These are phyloP conservation scores for Salvia rosmarinus DNA, from an alignment of 257 asterid species.

Conservation along the genomic window DNA sequence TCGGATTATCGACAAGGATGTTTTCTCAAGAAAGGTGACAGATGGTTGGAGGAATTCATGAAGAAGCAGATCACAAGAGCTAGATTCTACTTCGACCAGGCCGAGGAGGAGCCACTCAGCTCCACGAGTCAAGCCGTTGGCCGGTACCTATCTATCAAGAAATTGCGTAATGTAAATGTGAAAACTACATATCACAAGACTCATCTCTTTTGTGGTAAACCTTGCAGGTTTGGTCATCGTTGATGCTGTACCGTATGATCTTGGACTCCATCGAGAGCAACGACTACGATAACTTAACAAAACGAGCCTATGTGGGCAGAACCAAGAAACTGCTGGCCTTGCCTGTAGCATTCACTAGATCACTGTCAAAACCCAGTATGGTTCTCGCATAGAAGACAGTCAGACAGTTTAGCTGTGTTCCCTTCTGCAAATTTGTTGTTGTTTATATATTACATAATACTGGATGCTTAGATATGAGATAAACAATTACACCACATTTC, in stretches of 20 bases:
- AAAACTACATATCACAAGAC: too few species aligned
- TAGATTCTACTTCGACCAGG: slow-evolving; percentile 67
- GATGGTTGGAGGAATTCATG: slow-evolving; percentile 81
- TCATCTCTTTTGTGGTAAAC: background rate
- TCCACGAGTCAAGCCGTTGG: slow-evolving; percentile 83
- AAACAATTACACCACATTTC: background rate
- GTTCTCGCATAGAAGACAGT: slow-evolving; percentile 1
- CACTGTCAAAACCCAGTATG: slow-evolving; percentile 41
- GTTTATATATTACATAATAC: background rate
- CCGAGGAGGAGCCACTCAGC: slow-evolving; percentile 80
- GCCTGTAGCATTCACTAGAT: slow-evolving; percentile 67
- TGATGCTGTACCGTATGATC: slow-evolving; percentile 70
- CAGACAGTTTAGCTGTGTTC: background rate
- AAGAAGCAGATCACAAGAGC: slow-evolving; percentile 77
- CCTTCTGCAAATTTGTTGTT: background rate
- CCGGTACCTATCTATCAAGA: too few species aligned
- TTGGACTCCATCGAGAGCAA: slow-evolving; percentile 72
- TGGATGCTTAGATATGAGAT: background rate
- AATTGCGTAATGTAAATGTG: background rate
- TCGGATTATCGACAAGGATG: slow-evolving; percentile 59
- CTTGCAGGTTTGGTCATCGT: slow-evolving; percentile 82
- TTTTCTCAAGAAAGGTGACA: slow-evolving; percentile 63
- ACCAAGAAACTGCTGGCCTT: slow-evolving; percentile 61
- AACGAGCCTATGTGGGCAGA: slow-evolving; percentile 74
- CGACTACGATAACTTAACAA: slow-evolving; percentile 72